Evolutionary conservation across 2,329 filamentous ascomycete species (phyloP).

Genomic region (Alternaria gaisen): DNA sequence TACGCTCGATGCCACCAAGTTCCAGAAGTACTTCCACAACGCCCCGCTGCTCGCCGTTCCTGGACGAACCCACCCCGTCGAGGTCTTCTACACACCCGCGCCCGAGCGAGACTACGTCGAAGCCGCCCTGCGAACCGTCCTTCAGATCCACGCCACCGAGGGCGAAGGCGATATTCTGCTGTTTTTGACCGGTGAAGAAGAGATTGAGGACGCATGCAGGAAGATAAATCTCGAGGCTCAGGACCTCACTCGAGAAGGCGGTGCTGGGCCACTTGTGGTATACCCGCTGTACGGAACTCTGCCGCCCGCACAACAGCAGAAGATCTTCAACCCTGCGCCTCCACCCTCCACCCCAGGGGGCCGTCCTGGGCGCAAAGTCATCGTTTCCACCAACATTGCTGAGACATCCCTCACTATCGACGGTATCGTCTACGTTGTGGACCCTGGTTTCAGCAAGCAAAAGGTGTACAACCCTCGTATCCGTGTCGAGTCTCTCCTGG

Average conservation of each 20-base stretch:
- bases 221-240: slow-evolving; percentile 92
- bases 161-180: slow-evolving; percentile 90
- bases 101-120: slow-evolving; percentile 97
- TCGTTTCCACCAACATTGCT: slow-evolving; percentile 96
- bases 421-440: slow-evolving; percentile 98
- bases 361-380: slow-evolving; percentile 88
- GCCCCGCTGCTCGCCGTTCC: slow-evolving; percentile 93
- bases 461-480: slow-evolving; percentile 99
- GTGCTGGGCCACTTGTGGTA: slow-evolving; percentile 86
- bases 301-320: slow-evolving; percentile 90
- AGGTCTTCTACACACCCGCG: slow-evolving; percentile 98
- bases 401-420: slow-evolving; percentile 98
- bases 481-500: slow-evolving; percentile 94
- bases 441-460: slow-evolving; percentile 98
- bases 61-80: slow-evolving; percentile 93
- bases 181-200: slow-evolving; percentile 97
- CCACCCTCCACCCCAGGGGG: slow-evolving; percentile 76
- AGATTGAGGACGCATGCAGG: slow-evolving; percentile 94
- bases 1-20: slow-evolving; percentile 96
- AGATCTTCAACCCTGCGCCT: slow-evolving; percentile 92
- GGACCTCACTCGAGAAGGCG: slow-evolving; percentile 89
- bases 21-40: slow-evolving; percentile 95
- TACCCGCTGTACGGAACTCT: slow-evolving; percentile 95
- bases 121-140: slow-evolving; percentile 89
- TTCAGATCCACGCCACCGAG: slow-evolving; percentile 96